These are phyloP conservation scores for Ehretia macrophylla DNA, from an alignment of 257 asterid genomes.

Conservation along the genomic window DNA sequence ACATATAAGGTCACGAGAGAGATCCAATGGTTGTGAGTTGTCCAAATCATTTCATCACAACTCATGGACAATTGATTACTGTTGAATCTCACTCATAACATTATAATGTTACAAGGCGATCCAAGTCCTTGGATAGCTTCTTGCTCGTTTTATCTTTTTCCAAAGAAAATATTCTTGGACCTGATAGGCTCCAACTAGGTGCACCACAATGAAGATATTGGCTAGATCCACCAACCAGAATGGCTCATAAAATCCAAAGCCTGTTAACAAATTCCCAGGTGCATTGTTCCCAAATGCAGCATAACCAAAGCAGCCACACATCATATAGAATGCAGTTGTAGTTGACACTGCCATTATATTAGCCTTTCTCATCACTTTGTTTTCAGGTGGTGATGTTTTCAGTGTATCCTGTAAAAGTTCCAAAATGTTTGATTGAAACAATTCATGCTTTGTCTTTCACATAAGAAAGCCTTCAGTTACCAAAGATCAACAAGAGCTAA, in stretches of 20 bases:
- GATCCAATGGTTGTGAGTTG: not conserved
- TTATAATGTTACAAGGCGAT: not conserved
- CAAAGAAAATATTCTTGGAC: constrained; percentile 10
- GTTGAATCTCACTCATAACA: not conserved
- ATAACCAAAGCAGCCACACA: constrained; percentile 66
- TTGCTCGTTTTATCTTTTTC: not conserved
- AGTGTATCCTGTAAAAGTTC: constrained; percentile 40
- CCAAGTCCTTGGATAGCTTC: not conserved
- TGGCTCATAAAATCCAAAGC: constrained; percentile 66
- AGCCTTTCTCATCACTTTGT: constrained; percentile 65
- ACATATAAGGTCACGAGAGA: not conserved
- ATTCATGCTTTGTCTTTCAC: not conserved
- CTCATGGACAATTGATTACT: not conserved
- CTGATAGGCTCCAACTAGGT: constrained; percentile 71
- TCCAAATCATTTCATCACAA: not conserved
- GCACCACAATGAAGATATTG: constrained; percentile 51
- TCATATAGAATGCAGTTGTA: constrained; percentile 57
- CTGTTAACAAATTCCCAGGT: constrained; percentile 57
- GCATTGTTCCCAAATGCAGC: constrained; percentile 67
- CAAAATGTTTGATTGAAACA: not conserved
- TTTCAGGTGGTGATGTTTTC: constrained; percentile 49
- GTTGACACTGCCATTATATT: constrained; percentile 35
- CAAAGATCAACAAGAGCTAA: too few species aligned
- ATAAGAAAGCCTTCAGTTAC: not conserved
- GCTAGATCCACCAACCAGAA: constrained; percentile 64